Conservation (phyloP, 192 early-diverging fungal genomes). For the Linnemannia zychae region DNA sequence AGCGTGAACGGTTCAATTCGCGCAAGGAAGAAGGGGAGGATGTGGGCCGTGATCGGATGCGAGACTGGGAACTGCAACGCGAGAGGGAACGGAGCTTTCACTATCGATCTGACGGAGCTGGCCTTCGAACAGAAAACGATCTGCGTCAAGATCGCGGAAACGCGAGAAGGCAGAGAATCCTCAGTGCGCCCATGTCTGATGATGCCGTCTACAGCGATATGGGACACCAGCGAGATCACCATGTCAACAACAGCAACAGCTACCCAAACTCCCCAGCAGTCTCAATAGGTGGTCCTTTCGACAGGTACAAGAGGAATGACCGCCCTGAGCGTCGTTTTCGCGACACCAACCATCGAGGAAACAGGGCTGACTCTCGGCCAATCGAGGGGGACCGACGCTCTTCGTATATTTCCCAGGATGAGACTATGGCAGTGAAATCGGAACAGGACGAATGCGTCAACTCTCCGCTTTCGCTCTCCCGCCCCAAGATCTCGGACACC, state of each 20-base stretch:
- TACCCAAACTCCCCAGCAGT: constrained; percentile 11
- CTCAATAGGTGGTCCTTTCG: background rate
- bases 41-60: background rate
- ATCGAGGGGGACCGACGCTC: background rate
- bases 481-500: background rate
- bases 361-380: background rate
- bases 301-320: constrained; percentile 1
- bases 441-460: background rate
- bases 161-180: constrained; percentile 26
- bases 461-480: background rate
- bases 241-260: background rate
- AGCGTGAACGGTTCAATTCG: background rate
- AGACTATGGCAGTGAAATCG: background rate
- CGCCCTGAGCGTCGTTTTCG: constrained; percentile 1
- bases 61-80: background rate
- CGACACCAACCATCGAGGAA: background rate
- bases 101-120: constrained; percentile 16
- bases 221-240: constrained; percentile 4
- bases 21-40: constrained; percentile 5
- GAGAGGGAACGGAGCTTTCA: constrained; percentile 20
- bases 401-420: background rate
- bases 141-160: background rate
- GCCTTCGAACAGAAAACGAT: constrained; percentile 16
- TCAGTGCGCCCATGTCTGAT: constrained; percentile 21
- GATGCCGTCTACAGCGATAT: constrained; percentile 6